Percentiles rank a stretch among this genome's conserved stretches.
Evolutionary conservation across 2,329 filamentous ascomycete species (phyloP).

Genomic region (Pseudogymnoascus sp.): DNA sequence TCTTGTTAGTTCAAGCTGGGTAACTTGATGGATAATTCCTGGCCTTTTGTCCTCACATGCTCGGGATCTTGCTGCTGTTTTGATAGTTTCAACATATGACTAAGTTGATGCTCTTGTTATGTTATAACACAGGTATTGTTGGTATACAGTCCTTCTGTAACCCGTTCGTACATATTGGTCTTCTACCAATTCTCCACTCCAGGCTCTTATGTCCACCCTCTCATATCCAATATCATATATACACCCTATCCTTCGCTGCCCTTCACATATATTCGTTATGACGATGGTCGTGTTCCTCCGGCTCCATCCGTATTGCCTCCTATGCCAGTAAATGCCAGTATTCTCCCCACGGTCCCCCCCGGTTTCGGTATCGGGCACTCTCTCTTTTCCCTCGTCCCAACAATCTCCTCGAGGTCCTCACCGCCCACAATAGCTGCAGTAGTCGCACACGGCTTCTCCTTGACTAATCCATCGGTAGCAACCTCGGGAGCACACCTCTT

Average conservation of each 20-base stretch:
- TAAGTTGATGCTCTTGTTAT: not conserved
- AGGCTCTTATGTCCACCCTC: not conserved
- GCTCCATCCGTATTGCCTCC: not conserved
- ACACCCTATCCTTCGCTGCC: not conserved
- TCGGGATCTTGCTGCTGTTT: not conserved
- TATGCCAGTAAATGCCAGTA: slow-evolving; percentile 55
- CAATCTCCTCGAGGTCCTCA: slow-evolving; percentile 36
- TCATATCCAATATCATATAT: slow-evolving; percentile 4
- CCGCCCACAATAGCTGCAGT: slow-evolving; percentile 20
- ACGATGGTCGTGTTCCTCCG: not conserved
- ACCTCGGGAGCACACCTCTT: slow-evolving; percentile 32
- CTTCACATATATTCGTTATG: slow-evolving; percentile 3
- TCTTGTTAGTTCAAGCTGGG: not conserved
- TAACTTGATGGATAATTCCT: not conserved
- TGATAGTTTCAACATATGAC: slow-evolving; percentile 1
- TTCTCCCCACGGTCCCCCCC: slow-evolving; percentile 63
- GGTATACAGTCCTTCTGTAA: not conserved
- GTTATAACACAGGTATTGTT: not conserved
- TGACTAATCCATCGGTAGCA: slow-evolving; percentile 23
- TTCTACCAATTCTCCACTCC: not conserved
- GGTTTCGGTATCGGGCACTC: slow-evolving; percentile 94
- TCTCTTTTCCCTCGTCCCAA: slow-evolving; percentile 40
- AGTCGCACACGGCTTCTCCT: slow-evolving; percentile 10
- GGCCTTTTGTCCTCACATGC: not conserved
- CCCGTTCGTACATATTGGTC: not conserved